Conservation (phyloP, 345 rosid genomes). For the Brassica rapa region DNA sequence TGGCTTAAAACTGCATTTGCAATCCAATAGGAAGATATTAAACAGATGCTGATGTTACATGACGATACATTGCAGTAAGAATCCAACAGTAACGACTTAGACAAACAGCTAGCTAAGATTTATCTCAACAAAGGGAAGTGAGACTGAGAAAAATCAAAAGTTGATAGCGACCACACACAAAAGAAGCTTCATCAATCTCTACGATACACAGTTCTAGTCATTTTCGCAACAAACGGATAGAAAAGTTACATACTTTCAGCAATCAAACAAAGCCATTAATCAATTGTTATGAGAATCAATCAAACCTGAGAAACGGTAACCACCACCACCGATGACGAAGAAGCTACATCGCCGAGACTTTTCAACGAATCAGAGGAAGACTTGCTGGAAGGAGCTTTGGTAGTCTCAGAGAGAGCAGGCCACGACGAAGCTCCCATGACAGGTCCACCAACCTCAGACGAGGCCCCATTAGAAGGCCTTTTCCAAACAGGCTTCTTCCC, state of each 20-base stretch:
- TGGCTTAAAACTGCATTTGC: constrained; percentile 1
- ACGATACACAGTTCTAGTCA: not conserved
- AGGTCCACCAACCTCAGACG: constrained; percentile 52
- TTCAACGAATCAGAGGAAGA: constrained; percentile 44
- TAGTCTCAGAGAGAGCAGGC: constrained; percentile 52
- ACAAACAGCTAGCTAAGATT: not conserved
- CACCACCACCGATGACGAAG: not conserved
- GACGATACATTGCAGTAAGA: constrained; percentile 11
- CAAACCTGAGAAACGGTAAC: constrained; percentile 34
- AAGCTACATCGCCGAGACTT: constrained; percentile 38
- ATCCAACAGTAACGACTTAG: not conserved
- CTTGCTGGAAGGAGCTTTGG: constrained; percentile 48
- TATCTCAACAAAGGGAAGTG: constrained; percentile 4
- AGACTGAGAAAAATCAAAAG: constrained; percentile 3
- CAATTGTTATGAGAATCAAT: not conserved
- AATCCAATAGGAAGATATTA: not conserved
- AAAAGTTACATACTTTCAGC: not conserved
- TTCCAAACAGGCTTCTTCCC: constrained; percentile 77
- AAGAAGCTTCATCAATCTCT: not conserved
- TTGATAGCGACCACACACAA: constrained; percentile 11
- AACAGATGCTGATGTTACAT: not conserved
- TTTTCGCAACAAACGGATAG: not conserved
- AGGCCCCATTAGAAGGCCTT: constrained; percentile 60
- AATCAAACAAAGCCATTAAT: not conserved
- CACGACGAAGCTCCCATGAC: constrained; percentile 48